Conservation (phyloP, 495 filamentous ascomycete genomes). For the Pseudevernia furfuracea region DNA sequence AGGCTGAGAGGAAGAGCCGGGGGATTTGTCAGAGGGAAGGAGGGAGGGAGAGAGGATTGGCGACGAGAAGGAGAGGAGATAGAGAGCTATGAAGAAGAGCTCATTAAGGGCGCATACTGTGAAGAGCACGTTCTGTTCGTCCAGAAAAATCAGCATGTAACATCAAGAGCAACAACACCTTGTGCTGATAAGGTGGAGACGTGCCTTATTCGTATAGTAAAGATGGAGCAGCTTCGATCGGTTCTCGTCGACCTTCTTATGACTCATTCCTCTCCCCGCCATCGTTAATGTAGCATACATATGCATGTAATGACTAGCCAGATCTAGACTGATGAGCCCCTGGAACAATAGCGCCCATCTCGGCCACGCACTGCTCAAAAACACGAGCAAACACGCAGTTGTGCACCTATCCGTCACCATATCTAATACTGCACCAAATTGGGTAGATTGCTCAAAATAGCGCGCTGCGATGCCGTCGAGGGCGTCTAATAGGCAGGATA, state of each 20-base stretch:
- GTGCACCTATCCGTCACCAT: constrained; percentile 98
- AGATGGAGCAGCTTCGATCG: constrained; percentile 77
- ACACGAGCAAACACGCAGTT: constrained; percentile 86
- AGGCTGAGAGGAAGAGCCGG: constrained; percentile 50
- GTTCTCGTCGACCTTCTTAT: constrained; percentile 81
- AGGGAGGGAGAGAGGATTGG: constrained; percentile 78
- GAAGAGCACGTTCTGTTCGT: constrained; percentile 75
- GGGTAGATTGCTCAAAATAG: constrained; percentile 79
- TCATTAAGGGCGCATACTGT: constrained; percentile 86
- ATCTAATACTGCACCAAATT: constrained; percentile 91
- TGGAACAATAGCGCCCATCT: constrained; percentile 91
- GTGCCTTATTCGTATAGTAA: constrained; percentile 93
- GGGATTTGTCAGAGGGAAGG: constrained; percentile 43
- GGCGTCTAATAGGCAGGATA: constrained; percentile 90
- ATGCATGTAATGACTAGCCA: constrained; percentile 96
- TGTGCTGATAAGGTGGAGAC: not conserved
- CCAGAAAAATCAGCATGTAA: not conserved
- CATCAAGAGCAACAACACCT: not conserved
- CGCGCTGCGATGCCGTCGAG: constrained; percentile 89
- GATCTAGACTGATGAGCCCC: constrained; percentile 78
- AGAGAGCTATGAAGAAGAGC: constrained; percentile 93
- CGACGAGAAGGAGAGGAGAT: constrained; percentile 92
- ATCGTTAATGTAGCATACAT: constrained; percentile 90
- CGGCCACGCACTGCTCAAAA: constrained; percentile 85
- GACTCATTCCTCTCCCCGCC: constrained; percentile 60